Conservation (phyloP, 106 monocot genomes). For the Amphibolis antarctica region DNA sequence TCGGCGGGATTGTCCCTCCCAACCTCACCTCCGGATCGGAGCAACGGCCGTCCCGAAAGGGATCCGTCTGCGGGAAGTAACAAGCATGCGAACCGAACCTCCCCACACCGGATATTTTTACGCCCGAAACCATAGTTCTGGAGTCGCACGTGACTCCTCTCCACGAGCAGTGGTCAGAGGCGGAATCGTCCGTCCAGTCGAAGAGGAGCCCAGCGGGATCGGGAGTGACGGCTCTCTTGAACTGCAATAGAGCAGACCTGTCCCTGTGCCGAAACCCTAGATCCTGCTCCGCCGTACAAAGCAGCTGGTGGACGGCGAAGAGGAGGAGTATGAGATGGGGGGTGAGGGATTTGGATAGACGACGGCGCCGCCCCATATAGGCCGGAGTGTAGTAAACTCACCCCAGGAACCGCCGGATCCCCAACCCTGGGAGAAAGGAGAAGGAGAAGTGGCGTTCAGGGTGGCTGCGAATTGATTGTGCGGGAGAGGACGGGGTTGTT, state of each 20-base stretch:
- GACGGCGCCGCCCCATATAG: constrained; percentile 13
- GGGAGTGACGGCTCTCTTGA: constrained; percentile 11
- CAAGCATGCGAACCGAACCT: too few relatives aligned
- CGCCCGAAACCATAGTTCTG: constrained; percentile 11
- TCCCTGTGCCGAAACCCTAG: background rate
- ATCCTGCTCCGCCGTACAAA: too few relatives aligned
- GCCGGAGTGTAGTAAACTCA: background rate
- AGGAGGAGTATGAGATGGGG: background rate
- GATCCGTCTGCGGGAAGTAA: background rate
- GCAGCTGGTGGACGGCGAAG: background rate
- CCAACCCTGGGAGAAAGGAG: constrained; percentile 3
- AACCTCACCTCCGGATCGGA: constrained; percentile 6
- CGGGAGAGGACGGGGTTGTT: background rate
- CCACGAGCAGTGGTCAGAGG: constrained; percentile 20
- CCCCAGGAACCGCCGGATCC: background rate
- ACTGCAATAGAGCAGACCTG: constrained; percentile 12
- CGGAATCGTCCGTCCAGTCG: constrained; percentile 4
- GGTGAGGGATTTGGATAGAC: constrained; percentile 2
- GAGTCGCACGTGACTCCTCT: constrained; percentile 20
- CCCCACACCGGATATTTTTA: constrained; percentile 12
- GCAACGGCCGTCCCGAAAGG: constrained; percentile 3
- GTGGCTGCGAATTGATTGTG: background rate
- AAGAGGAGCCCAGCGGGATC: constrained; percentile 18
- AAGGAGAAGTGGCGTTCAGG: background rate
- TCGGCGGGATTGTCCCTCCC: constrained; percentile 8